phyloP scores from a whole-genome alignment of 2,329 filamentous ascomycete genomes.

The Diaporthe citriasiana region DNA sequence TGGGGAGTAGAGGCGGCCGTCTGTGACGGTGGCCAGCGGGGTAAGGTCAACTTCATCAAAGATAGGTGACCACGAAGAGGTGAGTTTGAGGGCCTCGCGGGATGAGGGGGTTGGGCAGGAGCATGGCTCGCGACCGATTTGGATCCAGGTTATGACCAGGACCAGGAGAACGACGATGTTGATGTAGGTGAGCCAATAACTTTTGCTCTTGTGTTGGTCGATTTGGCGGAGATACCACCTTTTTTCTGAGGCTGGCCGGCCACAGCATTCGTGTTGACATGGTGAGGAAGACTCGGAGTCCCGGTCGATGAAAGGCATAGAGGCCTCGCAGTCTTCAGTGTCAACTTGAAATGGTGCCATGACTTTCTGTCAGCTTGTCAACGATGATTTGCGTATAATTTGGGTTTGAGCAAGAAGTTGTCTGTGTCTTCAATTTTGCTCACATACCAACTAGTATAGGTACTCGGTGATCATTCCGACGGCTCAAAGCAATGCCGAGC shows the following conservation, averaged over 20 bases:
- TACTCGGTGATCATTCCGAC: background rate
- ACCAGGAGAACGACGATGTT: background rate
- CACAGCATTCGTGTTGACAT: background rate
- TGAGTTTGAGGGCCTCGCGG: background rate
- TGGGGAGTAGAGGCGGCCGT: background rate
- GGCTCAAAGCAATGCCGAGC: background rate
- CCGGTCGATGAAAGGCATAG: conserved; percentile 1
- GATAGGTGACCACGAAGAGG: background rate
- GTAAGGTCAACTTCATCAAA: background rate
- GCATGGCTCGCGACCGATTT: background rate
- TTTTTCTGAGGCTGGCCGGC: background rate
- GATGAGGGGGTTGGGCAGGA: background rate
- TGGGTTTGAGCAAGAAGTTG: background rate
- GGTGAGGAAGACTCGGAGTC: background rate
- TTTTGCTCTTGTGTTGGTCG: background rate
- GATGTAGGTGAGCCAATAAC: conserved; percentile 1
- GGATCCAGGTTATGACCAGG: background rate
- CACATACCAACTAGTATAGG: background rate
- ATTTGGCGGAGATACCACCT: background rate
- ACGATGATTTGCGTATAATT: background rate
- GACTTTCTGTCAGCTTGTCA: background rate
- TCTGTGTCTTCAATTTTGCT: background rate
- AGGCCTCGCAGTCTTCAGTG: background rate
- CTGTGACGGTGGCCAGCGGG: background rate
- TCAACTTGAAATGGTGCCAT: background rate